Base-by-base conservation (phyloP, 768 basidiomycete genomes). In the Neoboletus brunneissimus region DNA sequence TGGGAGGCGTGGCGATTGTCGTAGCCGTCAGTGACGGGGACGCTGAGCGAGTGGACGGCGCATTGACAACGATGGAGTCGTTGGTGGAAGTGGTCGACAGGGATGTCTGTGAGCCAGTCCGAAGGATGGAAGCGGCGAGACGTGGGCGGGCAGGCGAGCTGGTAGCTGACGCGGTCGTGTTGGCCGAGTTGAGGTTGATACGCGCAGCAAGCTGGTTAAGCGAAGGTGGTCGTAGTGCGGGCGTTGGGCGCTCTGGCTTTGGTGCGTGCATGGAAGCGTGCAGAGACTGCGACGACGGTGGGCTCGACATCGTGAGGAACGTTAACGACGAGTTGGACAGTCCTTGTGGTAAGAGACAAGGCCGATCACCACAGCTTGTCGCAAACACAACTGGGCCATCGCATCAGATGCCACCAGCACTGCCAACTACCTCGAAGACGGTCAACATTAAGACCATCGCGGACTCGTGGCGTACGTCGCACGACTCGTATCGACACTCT, bases 121-220 rank as follows among this genome's bases (percentile, higher is more conserved):
- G 82, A 50, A 91, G 78, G 31, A 84, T 76, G 35, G 83, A 85
- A 3, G 89, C 86, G n/a, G 85, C 83, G 18, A 92, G 80, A 56
- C 90, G 85, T 1, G 89, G 88, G 38, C 89, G 83, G 45, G 64
- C 65, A 32, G 79, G 72, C 10, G 53, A 69, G 43, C 57, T 57
- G 15, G 66, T 50, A 47, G 67, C 48, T 45, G 76, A 54, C 44
- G 70, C 3, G 15, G 59, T 47, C 37, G 57, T 8, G 16, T 63
- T 63, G 10, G 67, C 55, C 16, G 62, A 45, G 47, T 75, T 82
- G 49, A 79, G 73, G 63, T 78, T 82, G 69, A 91, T 88, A 48
- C 88, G 84, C 6, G 89, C 89, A 3, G 88, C 90, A 53, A 92
- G 84, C 71, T 91, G 88, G 74, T 89, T 88, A 15, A 92, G 79